phyloP scores from a whole-genome alignment of 345 rosid species.

The Garcia nutans region DNA sequence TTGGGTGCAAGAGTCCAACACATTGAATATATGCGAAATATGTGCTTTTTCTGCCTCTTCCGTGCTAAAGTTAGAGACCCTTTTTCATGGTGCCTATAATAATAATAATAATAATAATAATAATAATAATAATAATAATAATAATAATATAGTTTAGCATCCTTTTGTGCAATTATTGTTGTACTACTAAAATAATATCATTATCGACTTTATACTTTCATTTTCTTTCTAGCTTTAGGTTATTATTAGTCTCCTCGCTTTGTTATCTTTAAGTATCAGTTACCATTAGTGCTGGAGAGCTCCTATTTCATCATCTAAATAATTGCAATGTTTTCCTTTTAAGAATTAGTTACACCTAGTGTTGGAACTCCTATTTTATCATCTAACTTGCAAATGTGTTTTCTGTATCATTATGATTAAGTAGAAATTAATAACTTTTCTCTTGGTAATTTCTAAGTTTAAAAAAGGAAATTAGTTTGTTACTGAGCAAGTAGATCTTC shows the following conservation, averaged over 20 bases:
- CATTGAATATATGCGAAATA: background rate
- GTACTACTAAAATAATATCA: slow-evolving; percentile 12
- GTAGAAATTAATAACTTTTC: too few species aligned
- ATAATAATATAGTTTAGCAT: background rate
- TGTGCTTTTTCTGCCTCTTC: slow-evolving; percentile 6
- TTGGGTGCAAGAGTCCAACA: too few species aligned
- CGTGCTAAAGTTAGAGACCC: background rate
- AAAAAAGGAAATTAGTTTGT: too few species aligned
- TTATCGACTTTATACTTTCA: background rate
- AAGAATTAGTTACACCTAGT: background rate
- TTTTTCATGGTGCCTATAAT: background rate
- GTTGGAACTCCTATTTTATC: too few species aligned
- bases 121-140: background rate
- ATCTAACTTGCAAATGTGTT: too few species aligned
- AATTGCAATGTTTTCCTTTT: background rate
- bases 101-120: background rate
- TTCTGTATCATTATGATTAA: too few species aligned
- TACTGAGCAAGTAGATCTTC: too few species aligned
- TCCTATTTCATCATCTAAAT: too few species aligned
- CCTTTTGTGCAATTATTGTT: slow-evolving; percentile 17
- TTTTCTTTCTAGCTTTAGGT: background rate
- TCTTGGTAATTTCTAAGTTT: too few species aligned
- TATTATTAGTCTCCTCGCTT: background rate
- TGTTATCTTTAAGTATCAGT: background rate
- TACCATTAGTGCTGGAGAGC: background rate